Evolutionary conservation across 148 eudicot species (phyloP), one percentile per base, ranked within the genome.

Genomic region (Vaccinium corymbosum): DNA sequence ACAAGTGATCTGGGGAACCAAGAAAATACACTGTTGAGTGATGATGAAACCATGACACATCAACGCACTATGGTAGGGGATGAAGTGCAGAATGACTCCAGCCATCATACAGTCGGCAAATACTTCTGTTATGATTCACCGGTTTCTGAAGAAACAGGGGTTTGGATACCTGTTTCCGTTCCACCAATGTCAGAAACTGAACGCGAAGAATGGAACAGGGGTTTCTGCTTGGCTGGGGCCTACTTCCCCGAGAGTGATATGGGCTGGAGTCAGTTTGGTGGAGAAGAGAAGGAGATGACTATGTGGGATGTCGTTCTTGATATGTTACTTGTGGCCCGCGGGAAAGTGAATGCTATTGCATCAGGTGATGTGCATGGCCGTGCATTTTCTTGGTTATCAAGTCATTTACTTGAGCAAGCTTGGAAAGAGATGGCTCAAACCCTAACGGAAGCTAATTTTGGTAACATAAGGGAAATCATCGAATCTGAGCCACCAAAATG

Each of bases 261-360:
- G 87, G 91, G 87, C 29, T 92, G 93, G 97, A 81, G 87, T 87
- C 97, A 91, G 79, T 91, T 90, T 82, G 59, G 83, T 16, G 97
- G 91, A 61, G 94, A 86, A 76, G 92, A 91, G 71, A 93, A 89
- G 76, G 93, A 93, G 82, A 86, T 93, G 84, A 92, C 97, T 1
- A 88, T 93, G 92, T 93, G 97, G 97, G 97, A 93, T 73, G 92
- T 93, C 76, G 88, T 93, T 68, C 82, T 82, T 20, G 97, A 93
- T 68, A 92, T 93, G 91, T 78, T 89, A 70, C 78, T 83, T 79
- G 92, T 87, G 16, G 93, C 90, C 52, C 91, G 91, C 81, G 97
- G 94, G 75, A 93, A 92, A 87, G 87, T 90, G 80, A 90, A 81
- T 81, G 86, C 91, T 25, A 57, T 93, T 56, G 90, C 97, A 81